phyloP scores from a whole-genome alignment of 805 yeast species.

The Schwanniomyces pseudopolymorphus region DNA sequence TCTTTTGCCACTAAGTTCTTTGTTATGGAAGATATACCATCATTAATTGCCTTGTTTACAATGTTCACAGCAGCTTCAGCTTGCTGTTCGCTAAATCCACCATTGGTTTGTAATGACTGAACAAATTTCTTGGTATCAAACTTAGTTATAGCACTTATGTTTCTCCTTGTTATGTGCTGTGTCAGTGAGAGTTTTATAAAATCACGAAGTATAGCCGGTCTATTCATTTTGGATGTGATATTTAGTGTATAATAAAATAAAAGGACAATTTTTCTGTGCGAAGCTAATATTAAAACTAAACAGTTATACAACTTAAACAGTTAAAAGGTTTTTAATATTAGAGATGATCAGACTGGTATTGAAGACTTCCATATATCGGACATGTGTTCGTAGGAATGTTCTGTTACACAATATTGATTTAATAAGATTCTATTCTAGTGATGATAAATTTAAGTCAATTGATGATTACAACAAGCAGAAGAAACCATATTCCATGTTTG shows the following conservation, averaged over 20 bases:
- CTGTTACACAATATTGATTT: neutral
- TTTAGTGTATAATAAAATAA: neutral
- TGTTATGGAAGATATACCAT: conserved; percentile 74
- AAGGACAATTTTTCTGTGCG: neutral
- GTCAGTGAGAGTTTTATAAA: neutral
- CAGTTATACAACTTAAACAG: too few species aligned
- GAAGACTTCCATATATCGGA: neutral
- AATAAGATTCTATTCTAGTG: conserved; percentile 5
- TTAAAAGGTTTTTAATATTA: neutral
- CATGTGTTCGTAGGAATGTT: neutral
- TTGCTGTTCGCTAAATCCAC: conserved; percentile 69
- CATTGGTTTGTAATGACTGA: conserved; percentile 62
- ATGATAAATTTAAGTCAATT: conserved; percentile 14
- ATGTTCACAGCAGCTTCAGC: conserved; percentile 77
- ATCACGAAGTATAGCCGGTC: neutral
- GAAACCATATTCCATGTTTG: conserved; percentile 22
- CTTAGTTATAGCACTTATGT: conserved; percentile 37
- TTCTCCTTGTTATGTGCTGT: conserved; percentile 4
- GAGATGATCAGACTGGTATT: neutral
- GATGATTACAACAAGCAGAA: conserved; percentile 40
- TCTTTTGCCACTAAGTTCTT: conserved; percentile 83
- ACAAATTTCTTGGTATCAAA: conserved; percentile 80
- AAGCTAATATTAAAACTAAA: neutral
- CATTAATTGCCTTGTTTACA: conserved; percentile 72
- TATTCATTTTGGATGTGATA: neutral